Conservation (phyloP, 1,284 basidiomycete species). For the Rhodotorula sp. region DNA sequence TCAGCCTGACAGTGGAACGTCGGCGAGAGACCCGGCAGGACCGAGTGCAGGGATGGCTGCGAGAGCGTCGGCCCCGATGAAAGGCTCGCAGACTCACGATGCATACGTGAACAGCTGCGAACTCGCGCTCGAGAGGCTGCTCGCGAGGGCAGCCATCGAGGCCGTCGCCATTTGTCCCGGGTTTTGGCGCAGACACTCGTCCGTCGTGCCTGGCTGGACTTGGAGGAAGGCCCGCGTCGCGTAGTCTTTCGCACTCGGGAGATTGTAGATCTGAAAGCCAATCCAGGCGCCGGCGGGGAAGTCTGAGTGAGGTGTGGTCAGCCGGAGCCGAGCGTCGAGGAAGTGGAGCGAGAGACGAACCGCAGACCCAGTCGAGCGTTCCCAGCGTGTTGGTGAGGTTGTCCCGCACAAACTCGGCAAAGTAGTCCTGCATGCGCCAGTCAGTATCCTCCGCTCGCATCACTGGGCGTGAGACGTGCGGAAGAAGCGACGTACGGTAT, state of each 20-base stretch:
- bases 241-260: neutral
- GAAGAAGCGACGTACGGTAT: neutral
- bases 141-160: slow-evolving; percentile 11
- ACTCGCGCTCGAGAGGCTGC: slow-evolving; percentile 5
- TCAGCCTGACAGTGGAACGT: no score
- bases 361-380: slow-evolving; percentile 1
- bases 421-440: neutral
- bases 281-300: slow-evolving; percentile 19
- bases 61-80: neutral
- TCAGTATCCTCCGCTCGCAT: neutral
- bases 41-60: neutral
- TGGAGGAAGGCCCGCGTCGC: neutral
- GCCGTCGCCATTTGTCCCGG: slow-evolving; percentile 5
- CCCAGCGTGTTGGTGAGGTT: slow-evolving; percentile 9
- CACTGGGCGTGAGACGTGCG: no score
- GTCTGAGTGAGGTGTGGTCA: neutral
- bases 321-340: neutral
- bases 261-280: slow-evolving; percentile 3
- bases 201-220: slow-evolving; percentile 22
- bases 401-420: neutral
- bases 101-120: slow-evolving; percentile 20
- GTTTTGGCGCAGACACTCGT: slow-evolving; percentile 15
- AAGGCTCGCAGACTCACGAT: neutral
- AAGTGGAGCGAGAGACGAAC: neutral
- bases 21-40: no score